phyloP scores from a whole-genome alignment of 1,284 basidiomycete genomes.

The Tylopilus orsonianus region DNA sequence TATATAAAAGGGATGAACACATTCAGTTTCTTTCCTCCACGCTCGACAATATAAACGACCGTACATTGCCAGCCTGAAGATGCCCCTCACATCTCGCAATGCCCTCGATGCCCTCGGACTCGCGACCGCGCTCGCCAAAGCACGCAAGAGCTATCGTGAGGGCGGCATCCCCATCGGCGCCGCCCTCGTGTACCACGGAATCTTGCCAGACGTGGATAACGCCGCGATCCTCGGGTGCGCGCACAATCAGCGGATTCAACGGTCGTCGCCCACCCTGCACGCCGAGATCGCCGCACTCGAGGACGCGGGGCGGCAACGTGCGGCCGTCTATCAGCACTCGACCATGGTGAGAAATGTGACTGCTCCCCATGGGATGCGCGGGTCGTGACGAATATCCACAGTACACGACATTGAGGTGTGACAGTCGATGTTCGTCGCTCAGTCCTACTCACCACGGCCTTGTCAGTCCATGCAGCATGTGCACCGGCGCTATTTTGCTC shows the following conservation, averaged over 20 bases:
- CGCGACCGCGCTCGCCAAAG: constrained; percentile 42
- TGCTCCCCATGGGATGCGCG: constrained; percentile 1
- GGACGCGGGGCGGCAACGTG: constrained; percentile 46
- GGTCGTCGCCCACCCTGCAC: constrained; percentile 51
- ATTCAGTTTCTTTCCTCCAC: too few relatives aligned
- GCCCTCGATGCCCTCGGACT: constrained; percentile 30
- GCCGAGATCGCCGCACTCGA: constrained; percentile 56
- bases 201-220: constrained; percentile 2
- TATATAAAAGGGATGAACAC: too few relatives aligned
- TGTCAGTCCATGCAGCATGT: constrained; percentile 59
- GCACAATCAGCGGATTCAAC: constrained; percentile 56
- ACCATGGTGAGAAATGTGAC: constrained; percentile 38
- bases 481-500: constrained; percentile 57
- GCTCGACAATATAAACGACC: too few relatives aligned
- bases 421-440: background rate
- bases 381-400: constrained; percentile 1
- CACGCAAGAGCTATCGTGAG: constrained; percentile 42
- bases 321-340: constrained; percentile 43
- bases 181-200: constrained; percentile 39
- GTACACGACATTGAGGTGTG: constrained; percentile 53
- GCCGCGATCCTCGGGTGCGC: constrained; percentile 44
- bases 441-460: background rate
- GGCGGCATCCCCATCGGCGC: constrained; percentile 63
- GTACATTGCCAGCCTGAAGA: too few relatives aligned
- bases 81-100: too few relatives aligned